Percentiles rank a stretch among this genome's conserved stretches.
Conservation (phyloP, 306 rosid genomes). For the Luffa acutangula region DNA sequence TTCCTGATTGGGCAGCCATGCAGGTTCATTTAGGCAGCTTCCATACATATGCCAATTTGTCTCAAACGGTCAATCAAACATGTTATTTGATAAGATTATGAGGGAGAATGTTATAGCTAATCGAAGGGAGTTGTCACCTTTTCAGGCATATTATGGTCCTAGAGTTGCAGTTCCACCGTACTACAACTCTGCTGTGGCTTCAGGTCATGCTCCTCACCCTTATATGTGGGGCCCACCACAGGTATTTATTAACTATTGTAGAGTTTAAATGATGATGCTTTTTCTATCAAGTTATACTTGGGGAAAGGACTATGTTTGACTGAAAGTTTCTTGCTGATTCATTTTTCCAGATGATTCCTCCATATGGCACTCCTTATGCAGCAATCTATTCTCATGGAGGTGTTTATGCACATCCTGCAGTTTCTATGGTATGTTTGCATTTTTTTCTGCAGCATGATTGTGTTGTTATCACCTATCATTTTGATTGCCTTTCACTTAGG, state of each 20-base stretch:
- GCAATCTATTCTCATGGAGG: constrained; percentile 81
- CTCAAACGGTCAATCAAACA: neutral
- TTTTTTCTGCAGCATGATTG: neutral
- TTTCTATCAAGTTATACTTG: neutral
- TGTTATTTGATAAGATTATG: neutral
- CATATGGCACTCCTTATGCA: constrained; percentile 81
- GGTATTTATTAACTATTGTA: constrained; percentile 32
- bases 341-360: constrained; percentile 80
- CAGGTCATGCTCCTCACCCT: constrained; percentile 87
- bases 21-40: constrained; percentile 46
- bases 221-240: constrained; percentile 97
- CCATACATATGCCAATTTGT: constrained; percentile 1
- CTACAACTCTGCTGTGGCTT: constrained; percentile 59
- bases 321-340: neutral
- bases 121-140: constrained; percentile 3
- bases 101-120: neutral
- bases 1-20: constrained; percentile 96
- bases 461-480: neutral
- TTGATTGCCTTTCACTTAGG: neutral
- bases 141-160: constrained; percentile 90
- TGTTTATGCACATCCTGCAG: constrained; percentile 63
- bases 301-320: neutral
- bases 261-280: neutral
- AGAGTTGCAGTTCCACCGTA: constrained; percentile 73
- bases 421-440: constrained; percentile 54